Evolutionary conservation across 768 basidiomycete species (phyloP).

Genomic region (Kwoniella sp.): DNA sequence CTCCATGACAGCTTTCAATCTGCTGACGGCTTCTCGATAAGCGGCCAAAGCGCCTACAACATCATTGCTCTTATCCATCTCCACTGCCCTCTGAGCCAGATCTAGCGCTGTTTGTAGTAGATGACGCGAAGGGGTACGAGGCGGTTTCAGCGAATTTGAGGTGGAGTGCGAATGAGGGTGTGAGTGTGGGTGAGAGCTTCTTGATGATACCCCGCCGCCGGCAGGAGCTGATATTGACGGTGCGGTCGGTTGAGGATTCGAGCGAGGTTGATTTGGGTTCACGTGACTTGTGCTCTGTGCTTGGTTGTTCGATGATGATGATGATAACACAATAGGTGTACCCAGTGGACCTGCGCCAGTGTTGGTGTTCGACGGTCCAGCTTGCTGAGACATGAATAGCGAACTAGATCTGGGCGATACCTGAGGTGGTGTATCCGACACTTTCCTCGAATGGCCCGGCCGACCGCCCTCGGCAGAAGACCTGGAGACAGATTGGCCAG

Average conservation of each 20-base stretch:
- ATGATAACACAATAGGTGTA: conserved; percentile 13
- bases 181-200: not conserved
- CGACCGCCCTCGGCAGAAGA: not conserved
- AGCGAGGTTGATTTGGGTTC: no score
- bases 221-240: not conserved
- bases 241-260: not conserved
- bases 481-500: not conserved
- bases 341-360: not conserved
- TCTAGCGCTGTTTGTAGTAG: conserved; percentile 52
- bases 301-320: no score
- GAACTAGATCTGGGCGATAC: conserved; percentile 21
- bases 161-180: not conserved
- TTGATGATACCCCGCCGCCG: not conserved
- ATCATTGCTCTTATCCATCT: conserved; percentile 53
- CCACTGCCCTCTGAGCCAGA: conserved; percentile 52
- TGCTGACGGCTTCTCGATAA: conserved; percentile 50
- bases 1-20: conserved; percentile 52
- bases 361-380: not conserved
- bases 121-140: conserved; percentile 47
- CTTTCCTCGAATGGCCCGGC: not conserved
- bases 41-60: conserved; percentile 47
- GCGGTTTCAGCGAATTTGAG: conserved; percentile 9
- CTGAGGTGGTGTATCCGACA: conserved; percentile 10
- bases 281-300: no score
- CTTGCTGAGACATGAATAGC: not conserved